A percentile compares a stretch with the other conserved stretches of the same genome.
phyloP scores from a whole-genome alignment of 805 yeast species.

The Hanseniaspora taiwanica region DNA sequence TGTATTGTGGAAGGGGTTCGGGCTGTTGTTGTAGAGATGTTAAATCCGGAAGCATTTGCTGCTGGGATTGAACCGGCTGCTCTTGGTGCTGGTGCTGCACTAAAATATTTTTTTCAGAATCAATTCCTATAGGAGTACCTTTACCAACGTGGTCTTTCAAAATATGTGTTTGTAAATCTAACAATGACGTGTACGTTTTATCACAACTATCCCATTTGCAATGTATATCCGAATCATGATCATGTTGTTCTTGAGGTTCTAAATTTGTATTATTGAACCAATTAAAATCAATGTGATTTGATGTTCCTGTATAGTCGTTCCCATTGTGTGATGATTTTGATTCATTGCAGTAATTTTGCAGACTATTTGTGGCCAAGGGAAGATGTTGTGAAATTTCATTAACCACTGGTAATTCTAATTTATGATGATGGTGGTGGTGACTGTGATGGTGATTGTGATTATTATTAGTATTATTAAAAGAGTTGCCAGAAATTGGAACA shows the following conservation, averaged over 20 bases:
- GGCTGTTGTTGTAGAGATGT: too few relatives aligned
- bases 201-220: constrained; percentile 67
- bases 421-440: constrained; percentile 27
- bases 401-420: neutral
- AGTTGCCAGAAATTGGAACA: too few relatives aligned
- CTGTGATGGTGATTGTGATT: constrained; percentile 4
- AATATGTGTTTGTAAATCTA: constrained; percentile 38
- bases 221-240: constrained; percentile 16
- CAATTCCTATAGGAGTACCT: too few relatives aligned
- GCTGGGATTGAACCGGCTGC: too few relatives aligned
- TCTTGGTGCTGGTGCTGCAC: neutral
- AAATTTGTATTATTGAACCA: constrained; percentile 15
- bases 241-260: neutral
- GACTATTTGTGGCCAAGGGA: neutral
- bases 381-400: neutral
- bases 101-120: neutral
- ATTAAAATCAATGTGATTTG: constrained; percentile 29
- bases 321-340: too few relatives aligned
- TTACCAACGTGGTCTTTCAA: constrained; percentile 33
- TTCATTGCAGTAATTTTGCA: too few relatives aligned
- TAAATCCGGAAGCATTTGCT: too few relatives aligned
- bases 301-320: too few relatives aligned
- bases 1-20: neutral
- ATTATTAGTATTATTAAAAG: too few relatives aligned
- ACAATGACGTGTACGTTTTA: constrained; percentile 26